Evolutionary conservation across 805 yeast genomes (phyloP), one percentile per base, ranked within the genome.

Genomic region (Zygosaccharomyces gambellarensis): DNA sequence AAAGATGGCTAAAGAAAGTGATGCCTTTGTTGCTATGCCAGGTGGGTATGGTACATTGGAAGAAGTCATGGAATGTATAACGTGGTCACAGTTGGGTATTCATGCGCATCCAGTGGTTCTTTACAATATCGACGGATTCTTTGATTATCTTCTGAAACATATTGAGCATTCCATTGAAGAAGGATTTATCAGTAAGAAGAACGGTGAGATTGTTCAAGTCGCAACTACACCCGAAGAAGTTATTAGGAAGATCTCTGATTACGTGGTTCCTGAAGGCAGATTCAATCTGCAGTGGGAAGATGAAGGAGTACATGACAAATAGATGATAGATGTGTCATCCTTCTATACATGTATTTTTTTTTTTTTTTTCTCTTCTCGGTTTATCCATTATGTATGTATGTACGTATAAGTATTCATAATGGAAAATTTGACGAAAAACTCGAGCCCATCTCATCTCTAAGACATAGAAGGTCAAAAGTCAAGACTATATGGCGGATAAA

Each of bases 31-130:
- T 40, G 95, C 96, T 0, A 75, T 89, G 71, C 96, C 96, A 11
- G 96, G 96, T 54, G 96, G 96, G 2, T 88, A 82, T 64, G 96
- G 96, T 45, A 88, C 95, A 6, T 70, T 87, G 63, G 96, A 89
- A 68, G 96, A 89, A 70, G 74, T 89, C 53, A 82, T 88, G 83
- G 96, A 89, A 71, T 85, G 87, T 48, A 85, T 85, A 51, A 89
- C 96, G 3, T 89, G 96, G 96, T 81, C 82, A 44, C 96, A 89
- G 72, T 75, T 89, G 59, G 94, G 90, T 30, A 88, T 89, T 56
- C 96, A 89, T 67, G 71, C 75, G 53, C 85, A 85, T 67, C 96
- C 96, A 27, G 81, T 89, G 59, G 83, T 89, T 12, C 62, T 89
- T 38, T 82, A 82, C 70, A 89, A 89, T 68, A 76, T 84, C 47